phyloP scores from a whole-genome alignment of 192 early-diverging fungal species.

The Bifiguratus adelaidae region DNA sequence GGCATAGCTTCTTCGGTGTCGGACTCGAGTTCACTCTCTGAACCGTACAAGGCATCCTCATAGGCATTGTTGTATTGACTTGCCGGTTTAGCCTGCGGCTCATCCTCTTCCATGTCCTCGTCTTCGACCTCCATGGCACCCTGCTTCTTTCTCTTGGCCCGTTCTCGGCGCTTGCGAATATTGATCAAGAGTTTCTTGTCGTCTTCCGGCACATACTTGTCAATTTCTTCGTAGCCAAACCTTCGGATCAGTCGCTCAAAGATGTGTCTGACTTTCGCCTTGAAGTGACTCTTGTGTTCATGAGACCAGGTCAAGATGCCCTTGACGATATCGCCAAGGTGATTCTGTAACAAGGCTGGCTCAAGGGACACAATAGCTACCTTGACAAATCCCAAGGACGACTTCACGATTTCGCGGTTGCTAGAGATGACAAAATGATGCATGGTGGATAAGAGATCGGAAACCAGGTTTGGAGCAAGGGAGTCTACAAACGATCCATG shows the following conservation, averaged over 20 bases:
- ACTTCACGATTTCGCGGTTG: slow-evolving; percentile 87
- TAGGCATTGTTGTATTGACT: slow-evolving; percentile 59
- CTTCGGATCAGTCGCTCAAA: slow-evolving; percentile 84
- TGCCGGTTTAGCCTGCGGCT: slow-evolving; percentile 23
- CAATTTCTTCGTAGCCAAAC: slow-evolving; percentile 74
- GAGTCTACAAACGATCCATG: slow-evolving; percentile 21
- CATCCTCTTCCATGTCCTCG: slow-evolving; percentile 30
- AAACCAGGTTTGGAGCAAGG: slow-evolving; percentile 46
- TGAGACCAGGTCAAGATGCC: slow-evolving; percentile 75
- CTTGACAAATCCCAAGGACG: slow-evolving; percentile 90
- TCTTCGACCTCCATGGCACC: slow-evolving; percentile 24
- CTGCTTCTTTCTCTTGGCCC: slow-evolving; percentile 68
- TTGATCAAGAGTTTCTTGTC: slow-evolving; percentile 85
- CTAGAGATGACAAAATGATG: slow-evolving; percentile 68
- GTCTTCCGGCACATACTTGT: slow-evolving; percentile 69
- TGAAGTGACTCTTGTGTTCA: slow-evolving; percentile 83
- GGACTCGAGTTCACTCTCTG: slow-evolving; percentile 77
- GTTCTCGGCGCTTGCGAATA: slow-evolving; percentile 84
- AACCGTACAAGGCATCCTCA: slow-evolving; percentile 87
- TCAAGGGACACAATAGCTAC: slow-evolving; percentile 73
- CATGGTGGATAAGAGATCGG: slow-evolving; percentile 72
- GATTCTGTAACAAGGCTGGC: slow-evolving; percentile 52
- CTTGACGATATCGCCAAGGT: slow-evolving; percentile 61
- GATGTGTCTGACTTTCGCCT: slow-evolving; percentile 83
- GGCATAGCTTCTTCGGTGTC: slow-evolving; percentile 15